Evolutionary conservation across 2,329 filamentous ascomycete genomes (phyloP), one percentile per base, ranked within the genome.

Genomic region (Fusarium euwallaceae): DNA sequence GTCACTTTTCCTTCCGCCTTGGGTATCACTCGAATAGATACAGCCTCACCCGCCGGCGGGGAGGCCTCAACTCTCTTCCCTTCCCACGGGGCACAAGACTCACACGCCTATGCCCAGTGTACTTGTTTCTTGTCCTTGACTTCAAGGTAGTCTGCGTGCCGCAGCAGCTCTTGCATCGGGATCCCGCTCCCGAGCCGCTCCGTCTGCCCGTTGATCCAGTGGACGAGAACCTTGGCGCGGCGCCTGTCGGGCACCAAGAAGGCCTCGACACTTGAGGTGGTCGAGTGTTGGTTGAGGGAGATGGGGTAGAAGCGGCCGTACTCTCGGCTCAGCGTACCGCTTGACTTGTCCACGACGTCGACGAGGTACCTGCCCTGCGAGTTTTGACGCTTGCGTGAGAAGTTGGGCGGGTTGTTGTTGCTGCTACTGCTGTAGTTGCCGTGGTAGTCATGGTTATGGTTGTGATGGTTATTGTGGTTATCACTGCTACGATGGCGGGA

Each of bases 161-260:
- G 58, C 39, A 66, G 61, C 24, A 82, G 45, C 24, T 80, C 77
- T 6, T 67, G 56, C 56, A 81, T 41, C 16, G 70, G 63, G 6
- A 81, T 67, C 16, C 66, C 29, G 2, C 70, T 66, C 41, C 74
- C 75, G 14, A 82, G 71, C 9, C 48, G 55, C 68, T 82, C 79
- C 4, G 39, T 51, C 9, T 61, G 69, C 17, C 76, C 79, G 61
- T 80, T 70, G 14, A 68, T 43, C 81, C 80, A 82, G 41, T 75
- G 74, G 34, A 82, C 80, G 29, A 79, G 10, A 4, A 81, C 77
- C 66, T 77, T 79, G 70, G 76, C 66, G 8, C 65, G 55, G 14
- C 55, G 64, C 58, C 60, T 56, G 55, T 81, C 78, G 24, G 78
- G 76, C 16, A 71, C 77, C 27, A 81, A 74, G 63, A 78, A 74